Conservation (phyloP, 345 rosid genomes). For the Gossypium stocksii region DNA sequence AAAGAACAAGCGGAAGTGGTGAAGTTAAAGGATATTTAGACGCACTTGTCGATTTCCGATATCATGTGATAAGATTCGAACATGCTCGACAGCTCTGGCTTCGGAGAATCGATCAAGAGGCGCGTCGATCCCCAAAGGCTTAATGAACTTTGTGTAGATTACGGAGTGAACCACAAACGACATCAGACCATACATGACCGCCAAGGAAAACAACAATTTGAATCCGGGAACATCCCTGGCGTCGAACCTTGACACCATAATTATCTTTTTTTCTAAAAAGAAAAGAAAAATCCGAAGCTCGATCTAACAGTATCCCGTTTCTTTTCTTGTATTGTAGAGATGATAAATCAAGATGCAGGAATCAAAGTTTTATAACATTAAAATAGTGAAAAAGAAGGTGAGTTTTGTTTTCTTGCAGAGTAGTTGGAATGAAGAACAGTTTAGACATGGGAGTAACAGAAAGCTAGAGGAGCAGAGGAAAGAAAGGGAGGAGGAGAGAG, state of each 20-base stretch:
- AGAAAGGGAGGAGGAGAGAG: no score
- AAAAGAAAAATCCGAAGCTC: neutral
- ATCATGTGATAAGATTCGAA: constrained; percentile 64
- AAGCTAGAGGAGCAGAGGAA: no score
- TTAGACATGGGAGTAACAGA: no score
- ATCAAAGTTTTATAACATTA: no score
- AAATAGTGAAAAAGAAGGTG: no score
- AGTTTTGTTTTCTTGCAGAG: no score
- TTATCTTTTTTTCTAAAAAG: neutral
- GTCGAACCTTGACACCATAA: constrained; percentile 53
- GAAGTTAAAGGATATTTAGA: neutral
- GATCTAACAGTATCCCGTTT: no score
- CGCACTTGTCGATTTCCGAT: constrained; percentile 84
- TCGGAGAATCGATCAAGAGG: constrained; percentile 89
- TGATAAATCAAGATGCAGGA: no score
- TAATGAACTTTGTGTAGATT: constrained; percentile 54
- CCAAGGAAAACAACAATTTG: constrained; percentile 52
- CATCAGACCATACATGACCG: constrained; percentile 59
- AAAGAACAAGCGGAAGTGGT: no score
- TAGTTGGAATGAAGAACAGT: no score
- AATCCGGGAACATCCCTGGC: constrained; percentile 60
- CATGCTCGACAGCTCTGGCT: constrained; percentile 83
- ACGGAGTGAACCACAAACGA: constrained; percentile 49
- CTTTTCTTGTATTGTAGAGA: no score
- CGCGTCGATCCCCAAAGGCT: constrained; percentile 67